Conservation (phyloP, 495 filamentous ascomycete species). For the Aspergillus mulundensis region DNA sequence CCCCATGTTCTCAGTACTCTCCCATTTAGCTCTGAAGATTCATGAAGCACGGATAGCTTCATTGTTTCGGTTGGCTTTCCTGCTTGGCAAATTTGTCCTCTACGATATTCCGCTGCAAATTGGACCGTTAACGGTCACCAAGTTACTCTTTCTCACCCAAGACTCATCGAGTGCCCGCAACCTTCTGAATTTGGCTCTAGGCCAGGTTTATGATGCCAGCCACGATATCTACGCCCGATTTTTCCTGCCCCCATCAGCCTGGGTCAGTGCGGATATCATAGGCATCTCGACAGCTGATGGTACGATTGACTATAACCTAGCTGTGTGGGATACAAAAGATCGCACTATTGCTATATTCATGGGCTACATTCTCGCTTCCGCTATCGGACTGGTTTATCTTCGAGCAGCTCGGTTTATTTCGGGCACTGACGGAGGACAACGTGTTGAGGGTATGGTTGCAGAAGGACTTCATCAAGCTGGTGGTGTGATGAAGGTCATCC, state of each 20-base stretch:
- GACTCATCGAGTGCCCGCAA: slow-evolving; percentile 11
- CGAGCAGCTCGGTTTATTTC: slow-evolving; percentile 62
- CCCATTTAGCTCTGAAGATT: slow-evolving; percentile 53
- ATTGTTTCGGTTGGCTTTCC: slow-evolving; percentile 19
- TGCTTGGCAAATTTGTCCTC: slow-evolving; percentile 29
- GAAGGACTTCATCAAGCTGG: slow-evolving; percentile 88
- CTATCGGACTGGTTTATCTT: slow-evolving; percentile 74
- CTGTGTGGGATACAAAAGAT: slow-evolving; percentile 73
- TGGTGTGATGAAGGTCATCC: slow-evolving; percentile 94
- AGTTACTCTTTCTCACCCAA: slow-evolving; percentile 18
- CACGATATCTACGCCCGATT: slow-evolving; percentile 18
- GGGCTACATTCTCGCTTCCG: slow-evolving; percentile 73
- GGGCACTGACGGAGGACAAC: slow-evolving; percentile 59
- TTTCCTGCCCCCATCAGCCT: slow-evolving; percentile 20
- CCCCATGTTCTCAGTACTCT: slow-evolving; percentile 56
- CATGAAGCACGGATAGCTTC: slow-evolving; percentile 41
- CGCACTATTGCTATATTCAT: slow-evolving; percentile 72
- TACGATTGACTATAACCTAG: slow-evolving; percentile 56
- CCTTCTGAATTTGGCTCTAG: slow-evolving; percentile 11
- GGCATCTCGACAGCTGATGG: slow-evolving; percentile 20
- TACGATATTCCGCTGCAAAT: slow-evolving; percentile 39
- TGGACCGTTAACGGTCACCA: slow-evolving; percentile 23
- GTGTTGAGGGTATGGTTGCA: slow-evolving; percentile 72
- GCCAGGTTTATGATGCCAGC: slow-evolving; percentile 22
- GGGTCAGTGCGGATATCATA: slow-evolving; percentile 22